Evolutionary conservation across 2,329 filamentous ascomycete species (phyloP).

Genomic region (Diaporthe vaccinii): DNA sequence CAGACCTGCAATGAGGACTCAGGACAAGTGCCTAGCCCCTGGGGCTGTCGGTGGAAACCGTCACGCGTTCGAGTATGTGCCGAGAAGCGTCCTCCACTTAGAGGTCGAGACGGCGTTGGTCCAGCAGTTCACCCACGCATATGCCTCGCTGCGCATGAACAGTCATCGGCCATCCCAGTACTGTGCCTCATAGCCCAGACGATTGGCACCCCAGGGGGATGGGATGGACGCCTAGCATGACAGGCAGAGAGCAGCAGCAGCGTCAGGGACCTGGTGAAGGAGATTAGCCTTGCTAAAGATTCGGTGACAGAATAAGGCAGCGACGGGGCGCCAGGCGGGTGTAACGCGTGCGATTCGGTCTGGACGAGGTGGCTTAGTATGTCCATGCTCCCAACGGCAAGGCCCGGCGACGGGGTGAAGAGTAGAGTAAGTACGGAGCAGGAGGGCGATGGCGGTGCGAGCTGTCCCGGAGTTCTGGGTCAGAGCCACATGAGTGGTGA

Average conservation of each 20-base stretch:
- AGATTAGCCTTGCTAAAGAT: background rate
- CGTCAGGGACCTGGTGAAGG: background rate
- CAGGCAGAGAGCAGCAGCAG: conserved; percentile 9
- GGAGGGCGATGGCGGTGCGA: background rate
- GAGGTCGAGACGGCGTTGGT: background rate
- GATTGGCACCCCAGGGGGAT: no score
- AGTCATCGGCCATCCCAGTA: conserved; percentile 13
- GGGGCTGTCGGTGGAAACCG: background rate
- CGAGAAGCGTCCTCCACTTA: conserved; percentile 20
- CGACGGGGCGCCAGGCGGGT: conserved; percentile 14
- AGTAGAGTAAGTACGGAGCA: conserved; percentile 22
- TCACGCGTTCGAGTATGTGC: background rate
- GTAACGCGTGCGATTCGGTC: conserved; percentile 16
- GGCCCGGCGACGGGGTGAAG: background rate
- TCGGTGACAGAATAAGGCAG: conserved; percentile 28
- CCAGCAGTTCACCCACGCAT: background rate
- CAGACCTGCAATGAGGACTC: conserved; percentile 2
- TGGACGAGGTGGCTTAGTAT: conserved; percentile 7
- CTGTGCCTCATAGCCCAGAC: background rate
- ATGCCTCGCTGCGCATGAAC: conserved; percentile 31
- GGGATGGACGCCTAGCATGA: conserved; percentile 18
- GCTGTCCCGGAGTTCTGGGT: conserved; percentile 2
- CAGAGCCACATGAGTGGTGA: conserved; percentile 6
- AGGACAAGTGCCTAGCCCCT: background rate
- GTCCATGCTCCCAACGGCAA: background rate